Percentiles rank a stretch among this genome's conserved stretches.
These are phyloP conservation scores for Avena sativa DNA, from an alignment of 176 grass and related monocot genomes.

Conservation along the genomic window DNA sequence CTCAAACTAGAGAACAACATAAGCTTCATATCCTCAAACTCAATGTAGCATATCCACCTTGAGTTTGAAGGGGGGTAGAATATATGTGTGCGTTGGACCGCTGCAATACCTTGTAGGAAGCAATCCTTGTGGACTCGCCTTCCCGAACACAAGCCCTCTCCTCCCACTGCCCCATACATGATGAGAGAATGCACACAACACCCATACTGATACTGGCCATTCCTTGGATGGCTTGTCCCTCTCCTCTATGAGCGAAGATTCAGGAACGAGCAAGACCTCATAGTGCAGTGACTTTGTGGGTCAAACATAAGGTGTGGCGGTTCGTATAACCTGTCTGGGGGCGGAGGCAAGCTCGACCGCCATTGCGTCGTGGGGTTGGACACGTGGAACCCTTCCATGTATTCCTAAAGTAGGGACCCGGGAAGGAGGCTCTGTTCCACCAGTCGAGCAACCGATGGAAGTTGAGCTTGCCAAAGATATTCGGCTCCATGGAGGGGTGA, in stretches of 20 bases:
- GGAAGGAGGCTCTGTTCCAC: background rate
- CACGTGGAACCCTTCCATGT: background rate
- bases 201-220: background rate
- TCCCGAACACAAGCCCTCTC: background rate
- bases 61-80: no score
- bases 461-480: conserved; percentile 4
- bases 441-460: background rate
- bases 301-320: background rate
- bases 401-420: background rate
- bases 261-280: background rate
- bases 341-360: background rate
- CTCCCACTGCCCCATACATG: background rate
- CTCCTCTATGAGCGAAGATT: background rate
- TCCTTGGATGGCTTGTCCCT: background rate
- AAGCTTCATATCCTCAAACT: no score
- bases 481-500: background rate
- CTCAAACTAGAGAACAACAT: no score
- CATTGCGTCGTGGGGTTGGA: background rate
- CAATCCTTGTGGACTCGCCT: background rate
- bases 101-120: background rate
- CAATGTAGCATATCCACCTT: no score
- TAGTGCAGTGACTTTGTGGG: background rate
- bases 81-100: no score
- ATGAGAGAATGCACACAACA: background rate
- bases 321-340: no score